Base-by-base conservation (phyloP, 1,284 basidiomycete species). In the Porodaedalea pini region DNA sequence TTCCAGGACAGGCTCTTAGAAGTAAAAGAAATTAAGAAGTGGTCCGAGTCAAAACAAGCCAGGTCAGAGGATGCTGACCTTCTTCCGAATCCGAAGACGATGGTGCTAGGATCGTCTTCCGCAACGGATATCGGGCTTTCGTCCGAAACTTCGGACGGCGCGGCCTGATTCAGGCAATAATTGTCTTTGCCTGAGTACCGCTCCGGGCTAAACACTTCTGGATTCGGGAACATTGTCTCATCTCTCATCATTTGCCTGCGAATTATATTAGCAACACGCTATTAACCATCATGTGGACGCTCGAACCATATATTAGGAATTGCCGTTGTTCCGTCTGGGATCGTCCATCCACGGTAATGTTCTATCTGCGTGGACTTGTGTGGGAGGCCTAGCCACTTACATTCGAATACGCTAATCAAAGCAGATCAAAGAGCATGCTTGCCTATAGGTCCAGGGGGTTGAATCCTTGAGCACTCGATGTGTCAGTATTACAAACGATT, bases 161-260 rank as follows among this genome's bases (percentile, higher is more conserved):
- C 13, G 7, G 32, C 13, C 13, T 52, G 51, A 2, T n/a, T 19
- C 2, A 53, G 10, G 32, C 13, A 6, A 6, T 6, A 6, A 6
- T 34, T 34, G 7, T 6, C 19, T 15, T 11, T 23, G 7, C 29
- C 40, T 15, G 4, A 11, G 3, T 60, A 27, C 7, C 62, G 54
- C 15, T 62, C 61, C 10, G 62, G 62, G 4, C 52, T 43, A 47
- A 62, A 63, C 15, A 13, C 27, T 7, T 49, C 41, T 15, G 61
- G 57, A 49, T 62, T 53, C n/a, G 48, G 31, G 43, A 63, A 66
- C 25, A 50, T 40, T 10, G 31, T 45, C 31, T 58, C 51, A 49
- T 65, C 61, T 27, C 61, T 57, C 51, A 60, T 53, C 52, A 66
- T 64, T 25, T 54, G 56, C 63, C 63, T 65, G 25, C 11, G 15